Conservation (phyloP, 768 basidiomycete genomes). For the Boletellus ananiceps region DNA sequence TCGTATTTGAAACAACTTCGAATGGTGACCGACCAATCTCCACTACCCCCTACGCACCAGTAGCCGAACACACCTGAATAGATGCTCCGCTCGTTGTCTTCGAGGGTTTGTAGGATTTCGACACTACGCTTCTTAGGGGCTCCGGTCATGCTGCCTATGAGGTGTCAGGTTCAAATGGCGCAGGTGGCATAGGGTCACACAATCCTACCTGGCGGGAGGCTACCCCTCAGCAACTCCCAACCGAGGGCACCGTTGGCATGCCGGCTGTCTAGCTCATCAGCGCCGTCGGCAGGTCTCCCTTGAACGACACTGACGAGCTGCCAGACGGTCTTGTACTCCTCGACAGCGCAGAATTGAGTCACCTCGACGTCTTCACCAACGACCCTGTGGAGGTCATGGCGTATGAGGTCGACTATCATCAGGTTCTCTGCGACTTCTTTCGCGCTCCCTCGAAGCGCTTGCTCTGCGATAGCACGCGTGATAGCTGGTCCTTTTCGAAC, state of each 20-base stretch:
- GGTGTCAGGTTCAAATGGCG: not conserved
- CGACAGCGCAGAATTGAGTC: conserved; percentile 79
- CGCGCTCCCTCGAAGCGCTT: conserved; percentile 55
- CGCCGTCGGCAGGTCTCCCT: conserved; percentile 46
- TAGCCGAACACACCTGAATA: conserved; percentile 96
- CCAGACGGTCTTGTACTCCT: conserved; percentile 93
- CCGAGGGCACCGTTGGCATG: conserved; percentile 47
- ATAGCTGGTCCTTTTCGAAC: conserved; percentile 64
- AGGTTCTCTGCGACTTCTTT: conserved; percentile 97
- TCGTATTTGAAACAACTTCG: conserved; percentile 84
- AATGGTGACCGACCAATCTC: conserved; percentile 93
- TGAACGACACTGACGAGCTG: conserved; percentile 93
- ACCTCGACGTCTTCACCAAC: conserved; percentile 81
- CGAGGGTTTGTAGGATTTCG: conserved; percentile 79
- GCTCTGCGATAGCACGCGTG: conserved; percentile 61
- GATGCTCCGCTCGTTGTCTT: conserved; percentile 64
- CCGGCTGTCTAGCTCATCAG: conserved; percentile 35
- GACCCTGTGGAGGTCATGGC: conserved; percentile 84
- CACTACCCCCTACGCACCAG: conserved; percentile 81
- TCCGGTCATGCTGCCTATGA: conserved; percentile 90
- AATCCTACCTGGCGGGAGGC: conserved; percentile 78
- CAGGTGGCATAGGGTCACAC: not conserved
- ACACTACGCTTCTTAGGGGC: conserved; percentile 94
- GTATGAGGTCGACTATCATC: conserved; percentile 97
- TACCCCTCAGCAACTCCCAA: conserved; percentile 72